Evolutionary conservation across 2,329 filamentous ascomycete species (phyloP).

Genomic region (Phyllosticta citribraziliensis): DNA sequence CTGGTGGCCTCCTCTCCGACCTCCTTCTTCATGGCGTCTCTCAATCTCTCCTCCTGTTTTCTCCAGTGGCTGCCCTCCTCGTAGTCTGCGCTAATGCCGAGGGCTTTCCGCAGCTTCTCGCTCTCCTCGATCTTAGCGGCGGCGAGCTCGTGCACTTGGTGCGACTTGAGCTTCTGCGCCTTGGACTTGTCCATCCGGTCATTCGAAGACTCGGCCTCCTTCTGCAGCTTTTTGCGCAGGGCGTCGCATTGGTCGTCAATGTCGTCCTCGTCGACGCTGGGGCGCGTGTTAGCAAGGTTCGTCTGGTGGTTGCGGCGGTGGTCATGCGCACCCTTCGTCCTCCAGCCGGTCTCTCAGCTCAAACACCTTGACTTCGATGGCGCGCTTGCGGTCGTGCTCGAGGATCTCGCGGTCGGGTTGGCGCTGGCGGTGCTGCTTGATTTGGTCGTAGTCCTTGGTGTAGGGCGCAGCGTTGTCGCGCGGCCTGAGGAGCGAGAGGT

Average conservation of each 20-base stretch:
- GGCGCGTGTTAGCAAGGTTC: constrained; percentile 14
- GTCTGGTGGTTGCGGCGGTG: background rate
- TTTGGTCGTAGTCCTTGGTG: constrained; percentile 55
- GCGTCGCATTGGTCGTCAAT: constrained; percentile 69
- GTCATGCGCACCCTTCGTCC: constrained; percentile 59
- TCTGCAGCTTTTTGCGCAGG: constrained; percentile 54
- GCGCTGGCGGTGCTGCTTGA: constrained; percentile 67
- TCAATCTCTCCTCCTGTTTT: constrained; percentile 63
- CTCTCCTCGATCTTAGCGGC: constrained; percentile 95
- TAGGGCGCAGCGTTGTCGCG: constrained; percentile 76
- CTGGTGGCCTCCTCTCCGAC: constrained; percentile 23
- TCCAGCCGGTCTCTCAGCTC: constrained; percentile 86
- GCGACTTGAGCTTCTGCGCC: constrained; percentile 62
- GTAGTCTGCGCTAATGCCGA: constrained; percentile 79
- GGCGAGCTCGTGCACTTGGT: constrained; percentile 93
- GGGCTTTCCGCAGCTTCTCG: constrained; percentile 72
- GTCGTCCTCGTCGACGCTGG: constrained; percentile 73
- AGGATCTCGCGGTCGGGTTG: constrained; percentile 88
- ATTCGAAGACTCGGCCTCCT: constrained; percentile 28
- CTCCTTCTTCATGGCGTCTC: constrained; percentile 33
- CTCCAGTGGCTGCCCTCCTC: constrained; percentile 81
- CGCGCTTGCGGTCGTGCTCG: constrained; percentile 84
- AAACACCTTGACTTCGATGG: constrained; percentile 87
- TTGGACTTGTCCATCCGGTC: constrained; percentile 26
- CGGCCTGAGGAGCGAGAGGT: constrained; percentile 76